Evolutionary conservation across 371 early-diverging fungal species (phyloP), one percentile per base, ranked within the genome.

Genomic region (Choanephora cucurbitarum): DNA sequence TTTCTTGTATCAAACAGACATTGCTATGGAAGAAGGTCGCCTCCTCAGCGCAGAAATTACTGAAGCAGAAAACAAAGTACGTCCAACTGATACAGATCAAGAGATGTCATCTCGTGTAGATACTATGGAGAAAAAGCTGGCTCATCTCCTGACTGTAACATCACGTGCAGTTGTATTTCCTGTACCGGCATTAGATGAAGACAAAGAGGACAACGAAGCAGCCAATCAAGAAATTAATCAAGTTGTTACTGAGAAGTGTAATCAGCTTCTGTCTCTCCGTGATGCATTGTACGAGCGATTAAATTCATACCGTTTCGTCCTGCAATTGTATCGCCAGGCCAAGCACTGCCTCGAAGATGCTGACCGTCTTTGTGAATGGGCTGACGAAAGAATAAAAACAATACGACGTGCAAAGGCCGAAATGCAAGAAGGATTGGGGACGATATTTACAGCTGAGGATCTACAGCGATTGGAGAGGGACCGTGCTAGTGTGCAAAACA

Each of bases 101-200:
- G 76, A 72, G 5, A 62, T 73, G 65, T 65, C 69, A 15, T 62
- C 54, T 5, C 62, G 67, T 24, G 74, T 79, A 2, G 70, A 75
- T 39, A 55, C 37, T 15, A 71, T 73, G 56, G 72, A 73, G 34
- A 72, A 73, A 41, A 54, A 69, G 6, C 62, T 73, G 14, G 59
- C 72, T 5, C 76, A 73, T 31, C 60, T 75, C 3, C 66, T 69
- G 9, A 73, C 74, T 5, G 57, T 67, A 9, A 54, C 66, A 7
- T 66, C 76, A 0, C 56, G 59, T 13, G 63, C 68, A 7, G 70
- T 79, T 44, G 70, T 63, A 1, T 79, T 68, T 40, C 79, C 79
- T 31, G 53, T 32, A 5, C 44, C 62, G 1, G 44, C 42, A 10
- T 22, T 62, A n/a, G 53, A 15, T 11, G 44, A 57, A 3, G 76